phyloP scores from a whole-genome alignment of 2,329 filamentous ascomycete genomes.

The Aureobasidium pullulans region DNA sequence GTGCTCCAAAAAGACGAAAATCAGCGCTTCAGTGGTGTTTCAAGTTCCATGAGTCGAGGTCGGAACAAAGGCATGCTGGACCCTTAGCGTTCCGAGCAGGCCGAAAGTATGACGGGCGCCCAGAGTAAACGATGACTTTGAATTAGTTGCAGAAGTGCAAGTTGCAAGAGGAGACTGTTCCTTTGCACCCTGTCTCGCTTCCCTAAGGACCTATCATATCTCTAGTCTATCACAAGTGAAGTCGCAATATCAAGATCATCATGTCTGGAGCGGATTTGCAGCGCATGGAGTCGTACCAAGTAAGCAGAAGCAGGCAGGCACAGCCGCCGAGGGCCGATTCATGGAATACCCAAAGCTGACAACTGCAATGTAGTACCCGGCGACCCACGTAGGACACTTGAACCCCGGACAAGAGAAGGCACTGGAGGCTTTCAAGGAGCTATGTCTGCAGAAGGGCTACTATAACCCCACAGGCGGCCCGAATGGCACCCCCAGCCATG shows the following conservation, averaged over 20 bases:
- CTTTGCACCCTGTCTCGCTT: background rate
- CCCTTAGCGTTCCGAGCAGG: background rate
- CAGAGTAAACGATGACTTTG: background rate
- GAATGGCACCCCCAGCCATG: slow-evolving; percentile 50
- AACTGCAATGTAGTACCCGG: slow-evolving; percentile 49
- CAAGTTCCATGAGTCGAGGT: background rate
- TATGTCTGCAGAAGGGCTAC: slow-evolving; percentile 57
- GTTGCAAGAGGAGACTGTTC: background rate
- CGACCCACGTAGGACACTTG: slow-evolving; percentile 75
- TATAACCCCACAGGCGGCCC: slow-evolving; percentile 43
- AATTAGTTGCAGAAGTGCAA: background rate
- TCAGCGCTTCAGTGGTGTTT: too few relatives aligned
- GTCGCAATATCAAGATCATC: background rate
- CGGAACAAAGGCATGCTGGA: background rate
- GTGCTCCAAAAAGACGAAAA: background rate
- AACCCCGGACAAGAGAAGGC: slow-evolving; percentile 59
- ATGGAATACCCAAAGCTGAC: background rate
- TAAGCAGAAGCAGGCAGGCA: slow-evolving; percentile 8
- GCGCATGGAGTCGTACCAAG: slow-evolving; percentile 25
- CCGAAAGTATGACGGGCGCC: background rate
- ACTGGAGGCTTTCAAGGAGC: slow-evolving; percentile 63
- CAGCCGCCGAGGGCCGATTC: background rate
- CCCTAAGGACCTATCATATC: slow-evolving; percentile 1
- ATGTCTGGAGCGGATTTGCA: slow-evolving; percentile 19
- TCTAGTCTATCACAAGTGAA: background rate